These are phyloP conservation scores for Coelastrella sp. DNA, from an alignment of 139 green algal genomes.

Conservation along the genomic window DNA sequence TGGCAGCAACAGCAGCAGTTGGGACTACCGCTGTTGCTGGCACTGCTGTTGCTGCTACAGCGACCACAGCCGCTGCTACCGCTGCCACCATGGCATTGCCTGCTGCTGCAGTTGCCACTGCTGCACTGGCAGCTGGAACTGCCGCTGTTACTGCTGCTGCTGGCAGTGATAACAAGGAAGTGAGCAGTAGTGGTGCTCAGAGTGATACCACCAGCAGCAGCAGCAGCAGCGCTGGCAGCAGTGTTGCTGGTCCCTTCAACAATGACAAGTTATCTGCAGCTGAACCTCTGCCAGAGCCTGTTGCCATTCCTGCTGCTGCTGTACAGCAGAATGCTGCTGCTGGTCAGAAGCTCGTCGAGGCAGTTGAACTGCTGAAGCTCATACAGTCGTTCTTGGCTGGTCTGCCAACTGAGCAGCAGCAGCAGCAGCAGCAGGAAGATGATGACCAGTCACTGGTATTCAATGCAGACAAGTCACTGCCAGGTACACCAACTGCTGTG, in stretches of 20 bases:
- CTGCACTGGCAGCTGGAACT: not conserved
- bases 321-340: slow-evolving; percentile 36
- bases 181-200: not conserved
- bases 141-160: not conserved
- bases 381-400: slow-evolving; percentile 23
- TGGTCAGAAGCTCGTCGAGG: not conserved
- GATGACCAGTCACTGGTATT: not conserved
- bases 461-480: not conserved
- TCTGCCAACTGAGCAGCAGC: not conserved
- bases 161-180: not conserved
- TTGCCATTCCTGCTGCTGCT: not conserved
- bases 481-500: not conserved
- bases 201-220: slow-evolving; percentile 1
- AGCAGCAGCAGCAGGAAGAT: not conserved
- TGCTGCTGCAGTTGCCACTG: not conserved
- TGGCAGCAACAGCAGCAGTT: slow-evolving; percentile 21
- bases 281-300: slow-evolving; percentile 18
- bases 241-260: no score
- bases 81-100: not conserved
- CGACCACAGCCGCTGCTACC: slow-evolving; percentile 1
- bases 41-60: slow-evolving; percentile 8
- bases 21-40: not conserved
- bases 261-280: no score
- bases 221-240: slow-evolving; percentile 5
- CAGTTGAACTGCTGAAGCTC: slow-evolving; percentile 19